A percentile compares a stretch with the other conserved stretches of the same genome.
Evolutionary conservation across 2,329 filamentous ascomycete species (phyloP).

Genomic region (Botrytis paeoniae): DNA sequence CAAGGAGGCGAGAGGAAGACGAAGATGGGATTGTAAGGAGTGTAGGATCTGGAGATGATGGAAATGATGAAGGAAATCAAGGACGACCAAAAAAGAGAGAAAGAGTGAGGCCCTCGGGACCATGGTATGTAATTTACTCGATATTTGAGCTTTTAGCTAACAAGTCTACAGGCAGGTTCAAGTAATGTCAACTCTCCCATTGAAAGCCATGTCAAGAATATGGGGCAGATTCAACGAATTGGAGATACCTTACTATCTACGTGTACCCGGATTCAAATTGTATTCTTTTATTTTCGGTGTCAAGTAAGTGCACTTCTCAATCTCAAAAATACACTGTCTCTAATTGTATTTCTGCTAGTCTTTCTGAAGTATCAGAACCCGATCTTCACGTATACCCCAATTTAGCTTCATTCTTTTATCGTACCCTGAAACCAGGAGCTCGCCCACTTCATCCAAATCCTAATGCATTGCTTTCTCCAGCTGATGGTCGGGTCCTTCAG

Average conservation of each 20-base stretch:
- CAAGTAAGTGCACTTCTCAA: constrained; percentile 46
- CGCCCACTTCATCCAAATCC: constrained; percentile 80
- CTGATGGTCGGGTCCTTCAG: constrained; percentile 87
- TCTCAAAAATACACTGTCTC: constrained; percentile 1
- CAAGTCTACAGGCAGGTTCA: constrained; percentile 56
- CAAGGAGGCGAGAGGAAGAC: constrained; percentile 39
- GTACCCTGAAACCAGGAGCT: constrained; percentile 82
- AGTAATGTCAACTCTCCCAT: constrained; percentile 69
- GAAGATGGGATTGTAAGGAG: constrained; percentile 37
- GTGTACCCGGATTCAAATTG: constrained; percentile 70
- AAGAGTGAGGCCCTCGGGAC: constrained; percentile 62
- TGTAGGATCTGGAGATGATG: constrained; percentile 34
- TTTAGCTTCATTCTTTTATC: constrained; percentile 95
- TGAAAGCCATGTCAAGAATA: constrained; percentile 68
- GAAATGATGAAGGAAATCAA: constrained; percentile 44
- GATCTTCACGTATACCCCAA: constrained; percentile 91
- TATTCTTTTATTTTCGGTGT: constrained; percentile 73
- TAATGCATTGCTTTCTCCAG: constrained; percentile 78
- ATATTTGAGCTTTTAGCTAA: constrained; percentile 23
- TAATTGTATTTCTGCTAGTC: constrained; percentile 44
- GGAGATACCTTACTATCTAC: constrained; percentile 65
- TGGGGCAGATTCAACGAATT: constrained; percentile 75
- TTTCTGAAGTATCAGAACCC: constrained; percentile 81
- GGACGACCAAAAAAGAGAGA: constrained; percentile 47
- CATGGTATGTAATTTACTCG: constrained; percentile 48